Percentiles rank a stretch among this genome's conserved stretches.
Evolutionary conservation across 2,329 filamentous ascomycete species (phyloP).

Genomic region (Parascedosporium putredinis): DNA sequence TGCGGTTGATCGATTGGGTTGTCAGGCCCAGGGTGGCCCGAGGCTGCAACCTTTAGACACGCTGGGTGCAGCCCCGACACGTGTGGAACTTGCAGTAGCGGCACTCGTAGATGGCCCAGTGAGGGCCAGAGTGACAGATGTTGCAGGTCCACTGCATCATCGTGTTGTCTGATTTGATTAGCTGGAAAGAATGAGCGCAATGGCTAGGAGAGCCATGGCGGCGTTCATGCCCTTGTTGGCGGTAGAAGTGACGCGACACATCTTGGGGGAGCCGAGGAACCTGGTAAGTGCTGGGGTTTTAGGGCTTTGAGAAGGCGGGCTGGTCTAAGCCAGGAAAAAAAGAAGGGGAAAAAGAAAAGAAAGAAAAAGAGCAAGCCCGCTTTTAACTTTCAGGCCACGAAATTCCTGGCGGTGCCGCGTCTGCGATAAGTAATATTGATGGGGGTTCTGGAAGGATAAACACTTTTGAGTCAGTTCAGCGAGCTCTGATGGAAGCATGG

Average conservation of each 20-base stretch:
- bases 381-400: too few relatives aligned
- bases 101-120: slow-evolving; percentile 62
- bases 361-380: too few relatives aligned
- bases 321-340: not conserved
- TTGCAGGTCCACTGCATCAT: slow-evolving; percentile 57
- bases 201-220: slow-evolving; percentile 42
- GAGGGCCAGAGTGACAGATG: slow-evolving; percentile 52
- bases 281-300: not conserved
- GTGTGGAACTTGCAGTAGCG: slow-evolving; percentile 57
- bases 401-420: too few relatives aligned
- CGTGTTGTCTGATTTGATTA: slow-evolving; percentile 58
- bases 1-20: not conserved
- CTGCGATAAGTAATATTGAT: too few relatives aligned
- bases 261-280: not conserved
- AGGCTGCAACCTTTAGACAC: slow-evolving; percentile 1
- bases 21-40: not conserved
- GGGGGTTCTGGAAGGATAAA: too few relatives aligned
- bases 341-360: too few relatives aligned
- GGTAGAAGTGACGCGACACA: slow-evolving; percentile 3
- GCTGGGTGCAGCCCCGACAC: slow-evolving; percentile 46
- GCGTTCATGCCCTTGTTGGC: slow-evolving; percentile 8
- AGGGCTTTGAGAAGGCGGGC: not conserved
- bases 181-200: slow-evolving; percentile 52
- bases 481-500: too few relatives aligned
- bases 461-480: too few relatives aligned